phyloP scores from a whole-genome alignment of 2,329 filamentous ascomycete genomes.

The Myriosclerotinia duriaeana region DNA sequence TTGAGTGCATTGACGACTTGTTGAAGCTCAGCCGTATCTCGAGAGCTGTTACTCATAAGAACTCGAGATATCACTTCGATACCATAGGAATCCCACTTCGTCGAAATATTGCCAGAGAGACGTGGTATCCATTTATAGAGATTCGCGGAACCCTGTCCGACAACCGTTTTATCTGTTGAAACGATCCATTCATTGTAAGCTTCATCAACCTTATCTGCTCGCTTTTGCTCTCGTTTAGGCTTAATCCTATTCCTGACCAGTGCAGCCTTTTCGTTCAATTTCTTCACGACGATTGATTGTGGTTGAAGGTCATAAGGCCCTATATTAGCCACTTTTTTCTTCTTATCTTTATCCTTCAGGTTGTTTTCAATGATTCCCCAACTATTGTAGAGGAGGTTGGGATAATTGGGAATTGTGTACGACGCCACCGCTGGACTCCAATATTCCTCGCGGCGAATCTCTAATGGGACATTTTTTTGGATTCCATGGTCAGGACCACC shows the following conservation, averaged over 20 bases:
- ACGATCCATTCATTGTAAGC: conserved; percentile 31
- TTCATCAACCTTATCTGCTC: conserved; percentile 16
- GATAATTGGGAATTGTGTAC: not conserved
- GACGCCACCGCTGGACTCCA: conserved; percentile 21
- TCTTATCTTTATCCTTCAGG: not conserved
- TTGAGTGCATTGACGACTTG: conserved; percentile 26
- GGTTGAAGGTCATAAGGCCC: conserved; percentile 28
- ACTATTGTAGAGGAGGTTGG: conserved; percentile 30
- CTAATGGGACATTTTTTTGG: conserved; percentile 26
- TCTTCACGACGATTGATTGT: conserved; percentile 25
- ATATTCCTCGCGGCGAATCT: conserved; percentile 12
- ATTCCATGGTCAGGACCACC: conserved; percentile 5
- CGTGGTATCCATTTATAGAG: conserved; percentile 31
- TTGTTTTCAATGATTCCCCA: conserved; percentile 28
- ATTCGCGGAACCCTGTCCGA: conserved; percentile 33
- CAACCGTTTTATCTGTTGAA: conserved; percentile 30
- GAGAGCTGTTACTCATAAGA: conserved; percentile 19
- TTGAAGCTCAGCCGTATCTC: conserved; percentile 25
- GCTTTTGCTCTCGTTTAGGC: not conserved
- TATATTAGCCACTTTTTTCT: not conserved
- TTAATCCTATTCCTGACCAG: conserved; percentile 18
- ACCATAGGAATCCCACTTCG: conserved; percentile 35
- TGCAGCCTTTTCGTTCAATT: conserved; percentile 21
- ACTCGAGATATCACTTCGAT: conserved; percentile 33
- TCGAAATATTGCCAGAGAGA: not conserved